These are phyloP conservation scores for Pichia sp. DNA, from an alignment of 1,139 yeast genomes.

Conservation along the genomic window DNA sequence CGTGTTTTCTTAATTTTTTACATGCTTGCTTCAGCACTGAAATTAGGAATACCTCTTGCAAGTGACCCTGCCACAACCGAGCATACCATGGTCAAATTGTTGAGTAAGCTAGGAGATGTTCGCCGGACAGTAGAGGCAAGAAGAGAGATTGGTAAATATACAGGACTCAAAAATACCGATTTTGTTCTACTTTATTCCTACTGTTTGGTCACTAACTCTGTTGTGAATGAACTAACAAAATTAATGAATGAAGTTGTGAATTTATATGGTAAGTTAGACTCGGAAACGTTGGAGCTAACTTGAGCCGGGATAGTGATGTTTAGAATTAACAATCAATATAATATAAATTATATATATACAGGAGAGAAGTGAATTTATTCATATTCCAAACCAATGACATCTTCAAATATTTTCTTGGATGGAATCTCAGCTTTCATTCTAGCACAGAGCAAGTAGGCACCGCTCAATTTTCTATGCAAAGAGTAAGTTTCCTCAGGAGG, in stretches of 20 bases:
- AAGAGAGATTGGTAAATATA: constrained; percentile 21
- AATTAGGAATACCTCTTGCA: constrained; percentile 73
- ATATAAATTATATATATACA: constrained; percentile 1
- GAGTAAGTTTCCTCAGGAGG: constrained; percentile 99
- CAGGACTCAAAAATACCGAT: constrained; percentile 53
- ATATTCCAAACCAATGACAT: constrained; percentile 52
- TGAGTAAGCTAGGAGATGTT: constrained; percentile 56
- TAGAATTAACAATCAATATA: background rate
- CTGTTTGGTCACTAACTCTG: constrained; percentile 63
- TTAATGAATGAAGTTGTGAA: constrained; percentile 52
- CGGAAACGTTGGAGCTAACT: constrained; percentile 28
- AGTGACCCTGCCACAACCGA: constrained; percentile 73
- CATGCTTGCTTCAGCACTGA: constrained; percentile 73
- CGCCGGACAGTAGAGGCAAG: constrained; percentile 32
- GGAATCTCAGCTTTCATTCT: constrained; percentile 80
- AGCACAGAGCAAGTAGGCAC: constrained; percentile 88
- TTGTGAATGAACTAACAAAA: constrained; percentile 59
- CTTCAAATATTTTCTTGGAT: constrained; percentile 71
- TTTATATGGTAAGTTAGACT: constrained; percentile 48
- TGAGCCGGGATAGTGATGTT: background rate
- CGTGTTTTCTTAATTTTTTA: constrained; percentile 70
- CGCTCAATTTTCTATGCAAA: constrained; percentile 89
- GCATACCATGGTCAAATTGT: constrained; percentile 67
- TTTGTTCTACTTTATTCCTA: constrained; percentile 74
- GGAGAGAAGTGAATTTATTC: constrained; percentile 14